Base-by-base conservation (phyloP, 225 moss, liverwort and hornwort genomes). In the Takakia lepidozioides region DNA sequence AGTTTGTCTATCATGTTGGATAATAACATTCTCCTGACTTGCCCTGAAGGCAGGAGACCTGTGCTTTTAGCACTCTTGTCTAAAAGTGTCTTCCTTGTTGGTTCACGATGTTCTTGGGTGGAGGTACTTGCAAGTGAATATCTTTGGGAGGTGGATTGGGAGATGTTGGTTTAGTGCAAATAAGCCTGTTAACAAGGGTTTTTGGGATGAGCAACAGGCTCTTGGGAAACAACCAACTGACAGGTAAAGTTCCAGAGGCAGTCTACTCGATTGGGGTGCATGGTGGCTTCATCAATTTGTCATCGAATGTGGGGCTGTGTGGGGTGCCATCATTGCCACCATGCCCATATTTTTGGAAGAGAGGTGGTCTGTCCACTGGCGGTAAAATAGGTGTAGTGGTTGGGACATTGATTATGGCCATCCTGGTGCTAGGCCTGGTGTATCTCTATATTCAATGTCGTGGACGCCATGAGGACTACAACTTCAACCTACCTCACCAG, bases 401-500 rank as follows among this genome's bases (percentile, higher is more conserved):
- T 20, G 68, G 57, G 67, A 40, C 49, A 8, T 41, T 72, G 48
- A 25, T 59, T 48, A 68, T 47, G 28, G 48, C 59, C 36, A 61
- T 51, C 21, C 1, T 66, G 21, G 30, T 71, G 28, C 43, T 59
- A 19, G 67, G 21, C 8, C 29, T 75, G 30, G 30, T 66, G 52
- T 81, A 58, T 24, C 51, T 69, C 20, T 72, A 53, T 41, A 32
- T 68, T 25, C 75, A 48, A 45, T 58, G 48, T 27, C 67, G 46
- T 29, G 65, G 56, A 46, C 19, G 19, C 2, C 16, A 54, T 24
- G 81, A 81, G 48, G 81, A 81, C 30, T 81, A 81, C 59, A 75
- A 75, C 48, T 81, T 81, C 42, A 70, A 75, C 52, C 72, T 81
- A 19, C 81, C 81, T 14, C 75, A 81, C 52, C 75, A 69, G 52